These are phyloP conservation scores for Neofusicoccum umdonicola DNA, from an alignment of 2,329 filamentous ascomycete species.

Conservation along the genomic window DNA sequence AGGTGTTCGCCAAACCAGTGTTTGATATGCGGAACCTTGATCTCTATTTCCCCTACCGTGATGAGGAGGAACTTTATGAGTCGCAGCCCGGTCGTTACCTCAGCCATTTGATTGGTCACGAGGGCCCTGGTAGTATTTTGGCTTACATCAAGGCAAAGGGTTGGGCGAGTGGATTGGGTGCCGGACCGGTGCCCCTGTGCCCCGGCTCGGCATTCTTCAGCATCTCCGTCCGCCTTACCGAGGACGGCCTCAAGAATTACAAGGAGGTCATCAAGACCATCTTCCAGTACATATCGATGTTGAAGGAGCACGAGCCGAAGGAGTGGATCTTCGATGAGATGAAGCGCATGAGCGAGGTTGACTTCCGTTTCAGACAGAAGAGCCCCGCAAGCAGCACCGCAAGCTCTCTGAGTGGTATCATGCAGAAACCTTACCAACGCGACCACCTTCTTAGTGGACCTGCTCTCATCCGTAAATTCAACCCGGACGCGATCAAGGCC, in stretches of 20 bases:
- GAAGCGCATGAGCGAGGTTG: conserved; percentile 83
- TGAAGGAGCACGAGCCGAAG: conserved; percentile 75
- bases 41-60: conserved; percentile 79
- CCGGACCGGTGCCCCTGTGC: conserved; percentile 72
- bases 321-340: conserved; percentile 95
- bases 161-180: conserved; percentile 80
- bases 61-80: conserved; percentile 77
- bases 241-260: conserved; percentile 80
- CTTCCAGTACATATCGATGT: conserved; percentile 87
- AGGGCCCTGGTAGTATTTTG: conserved; percentile 88
- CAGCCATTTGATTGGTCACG: conserved; percentile 85
- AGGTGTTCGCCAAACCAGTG: conserved; percentile 86
- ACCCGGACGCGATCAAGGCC: conserved; percentile 70
- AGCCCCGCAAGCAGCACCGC: conserved; percentile 85
- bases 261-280: conserved; percentile 77
- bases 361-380: conserved; percentile 95
- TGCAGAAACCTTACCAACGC: conserved; percentile 86
- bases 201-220: conserved; percentile 80
- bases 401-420: conserved; percentile 76
- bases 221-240: conserved; percentile 74
- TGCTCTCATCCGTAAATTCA: conserved; percentile 74
- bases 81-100: conserved; percentile 83
- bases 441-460: conserved; percentile 85
- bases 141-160: conserved; percentile 86
- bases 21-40: conserved; percentile 81